Conservation (phyloP, 2,329 filamentous ascomycete genomes). For the Fusarium coicis region DNA sequence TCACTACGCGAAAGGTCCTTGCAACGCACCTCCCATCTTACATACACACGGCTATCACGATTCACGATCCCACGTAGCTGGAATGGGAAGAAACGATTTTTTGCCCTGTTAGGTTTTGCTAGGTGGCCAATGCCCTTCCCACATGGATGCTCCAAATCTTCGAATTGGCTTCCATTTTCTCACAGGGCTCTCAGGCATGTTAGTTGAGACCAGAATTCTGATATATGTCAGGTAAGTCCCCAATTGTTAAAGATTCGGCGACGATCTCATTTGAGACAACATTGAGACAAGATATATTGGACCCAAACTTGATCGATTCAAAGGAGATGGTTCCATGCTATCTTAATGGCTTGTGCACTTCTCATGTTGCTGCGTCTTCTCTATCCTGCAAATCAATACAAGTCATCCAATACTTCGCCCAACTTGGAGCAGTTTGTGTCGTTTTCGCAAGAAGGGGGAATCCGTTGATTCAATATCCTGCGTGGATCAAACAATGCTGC, state of each 20-base stretch:
- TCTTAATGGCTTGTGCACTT: not conserved
- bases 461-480: not conserved
- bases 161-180: slow-evolving; percentile 32
- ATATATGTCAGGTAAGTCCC: slow-evolving; percentile 5
- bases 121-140: slow-evolving; percentile 18
- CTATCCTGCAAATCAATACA: not conserved
- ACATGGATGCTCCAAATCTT: slow-evolving; percentile 17
- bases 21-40: slow-evolving; percentile 7
- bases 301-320: not conserved
- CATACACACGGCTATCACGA: not conserved
- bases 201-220: slow-evolving; percentile 19
- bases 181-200: slow-evolving; percentile 16
- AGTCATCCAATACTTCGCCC: not conserved
- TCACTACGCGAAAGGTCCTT: not conserved
- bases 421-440: not conserved
- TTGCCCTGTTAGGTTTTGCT: slow-evolving; percentile 7
- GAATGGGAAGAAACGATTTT: slow-evolving; percentile 27
- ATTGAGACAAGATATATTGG: slow-evolving; percentile 1
- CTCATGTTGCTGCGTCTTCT: not conserved
- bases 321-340: not conserved
- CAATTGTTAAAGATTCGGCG: slow-evolving; percentile 1
- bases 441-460: not conserved
- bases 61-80: slow-evolving; percentile 13
- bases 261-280: slow-evolving; percentile 18
- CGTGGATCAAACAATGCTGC: slow-evolving; percentile 30